These are phyloP conservation scores for Cystofilobasidium macerans DNA, from an alignment of 768 basidiomycete species.

Conservation along the genomic window DNA sequence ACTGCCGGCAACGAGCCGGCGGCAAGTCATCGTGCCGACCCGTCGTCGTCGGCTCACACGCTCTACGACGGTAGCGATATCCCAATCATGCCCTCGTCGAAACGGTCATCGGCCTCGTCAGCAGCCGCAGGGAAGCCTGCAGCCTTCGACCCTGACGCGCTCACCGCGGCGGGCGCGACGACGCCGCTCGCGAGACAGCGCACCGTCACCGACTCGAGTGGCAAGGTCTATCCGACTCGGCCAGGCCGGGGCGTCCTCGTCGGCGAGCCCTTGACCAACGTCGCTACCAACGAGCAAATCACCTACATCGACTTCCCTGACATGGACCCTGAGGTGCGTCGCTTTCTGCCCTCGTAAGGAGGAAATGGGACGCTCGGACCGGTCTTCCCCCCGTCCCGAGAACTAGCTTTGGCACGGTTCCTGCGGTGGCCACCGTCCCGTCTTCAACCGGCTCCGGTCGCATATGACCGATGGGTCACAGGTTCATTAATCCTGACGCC, in stretches of 20 bases:
- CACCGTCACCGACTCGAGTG: conserved; percentile 1
- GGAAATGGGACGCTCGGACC: background rate
- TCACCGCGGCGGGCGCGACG: background rate
- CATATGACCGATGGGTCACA: too few species aligned
- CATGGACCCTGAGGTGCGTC: conserved; percentile 34
- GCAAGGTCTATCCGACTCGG: conserved; percentile 8
- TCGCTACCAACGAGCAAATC: conserved; percentile 29
- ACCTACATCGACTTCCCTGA: conserved; percentile 34
- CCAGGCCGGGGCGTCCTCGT: conserved; percentile 12
- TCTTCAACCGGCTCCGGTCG: too few species aligned
- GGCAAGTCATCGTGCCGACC: background rate
- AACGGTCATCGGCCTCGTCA: background rate
- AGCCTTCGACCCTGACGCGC: background rate
- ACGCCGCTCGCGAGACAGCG: background rate
- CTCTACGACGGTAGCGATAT: background rate
- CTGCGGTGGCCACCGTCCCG: background rate
- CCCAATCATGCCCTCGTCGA: too few species aligned
- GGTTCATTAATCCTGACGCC: background rate
- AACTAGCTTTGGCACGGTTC: background rate
- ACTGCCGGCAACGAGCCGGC: background rate
- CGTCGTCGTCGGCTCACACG: background rate
- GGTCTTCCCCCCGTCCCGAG: background rate
- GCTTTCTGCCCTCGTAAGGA: too few species aligned
- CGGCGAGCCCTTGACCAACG: conserved; percentile 17
- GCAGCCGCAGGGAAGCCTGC: background rate